Evolutionary conservation across 2,329 filamentous ascomycete genomes (phyloP).

Genomic region (Neonectria coccinea): DNA sequence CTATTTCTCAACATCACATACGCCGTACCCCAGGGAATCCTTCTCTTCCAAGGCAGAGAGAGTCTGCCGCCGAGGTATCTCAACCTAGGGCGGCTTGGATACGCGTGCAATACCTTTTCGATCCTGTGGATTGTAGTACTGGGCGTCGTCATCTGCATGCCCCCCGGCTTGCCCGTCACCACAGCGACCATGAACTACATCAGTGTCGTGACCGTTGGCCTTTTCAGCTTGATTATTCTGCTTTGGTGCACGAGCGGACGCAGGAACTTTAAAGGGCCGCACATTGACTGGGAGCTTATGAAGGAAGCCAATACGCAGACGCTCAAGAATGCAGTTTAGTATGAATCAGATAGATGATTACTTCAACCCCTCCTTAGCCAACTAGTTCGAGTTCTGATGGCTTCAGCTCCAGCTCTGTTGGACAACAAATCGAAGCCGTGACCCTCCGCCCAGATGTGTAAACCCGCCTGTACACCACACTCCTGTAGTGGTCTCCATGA

Average conservation of each 20-base stretch:
- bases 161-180: conserved; percentile 16
- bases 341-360: not conserved
- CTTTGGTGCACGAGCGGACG: conserved; percentile 21
- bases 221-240: conserved; percentile 19
- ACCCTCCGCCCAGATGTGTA: no score
- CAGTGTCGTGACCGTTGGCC: conserved; percentile 20
- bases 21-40: conserved; percentile 27
- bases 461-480: no score
- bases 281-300: conserved; percentile 31
- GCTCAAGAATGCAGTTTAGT: conserved; percentile 6
- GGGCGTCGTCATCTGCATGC: conserved; percentile 28
- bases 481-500: not conserved
- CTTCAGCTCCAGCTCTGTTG: conserved; percentile 16
- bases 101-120: conserved; percentile 23
- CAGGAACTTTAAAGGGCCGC: conserved; percentile 28
- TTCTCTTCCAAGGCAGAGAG: conserved; percentile 18
- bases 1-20: conserved; percentile 29
- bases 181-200: conserved; percentile 30
- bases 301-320: conserved; percentile 26
- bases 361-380: conserved; percentile 13
- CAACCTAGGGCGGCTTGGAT: conserved; percentile 24
- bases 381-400: not conserved
- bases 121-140: conserved; percentile 26
- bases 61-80: conserved; percentile 23
- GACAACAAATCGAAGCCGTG: conserved; percentile 18